Base-by-base conservation (phyloP, 129 eudicot species). In the Saposhnikovia divaricata region DNA sequence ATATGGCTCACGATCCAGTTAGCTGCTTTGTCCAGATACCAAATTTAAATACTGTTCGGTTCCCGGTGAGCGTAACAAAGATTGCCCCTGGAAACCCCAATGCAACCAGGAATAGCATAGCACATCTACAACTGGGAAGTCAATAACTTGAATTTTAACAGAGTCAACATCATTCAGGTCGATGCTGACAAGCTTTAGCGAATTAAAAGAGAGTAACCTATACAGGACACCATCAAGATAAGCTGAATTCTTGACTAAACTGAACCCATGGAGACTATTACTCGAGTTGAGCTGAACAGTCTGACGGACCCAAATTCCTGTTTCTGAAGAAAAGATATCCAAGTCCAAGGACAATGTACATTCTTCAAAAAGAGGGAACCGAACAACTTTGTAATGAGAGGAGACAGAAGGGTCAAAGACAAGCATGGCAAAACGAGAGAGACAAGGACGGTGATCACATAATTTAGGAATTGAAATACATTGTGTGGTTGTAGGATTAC, bases 181-280 rank as follows among this genome's bases (percentile, higher is more conserved):
- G 2, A 65, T 65, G 72, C 72, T 11, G 1, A 65, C 39, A 13
- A 65, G 72, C 72, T 65, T 65, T 12, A 0, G 72, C 2, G 72
- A 65, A 3, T 65, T 65, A 27, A 65, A 65, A 11, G 72, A 28
- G 19, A 65, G 72, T 65, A 65, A 65, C 39, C 72, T 65, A 65
- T 57, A 65, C 19, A 65, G 39, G 72, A 65, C 72, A 13, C 72
- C 72, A 65, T 11, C 39, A 65, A 65, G 72, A 65, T 65, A 65
- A 3, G 72, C 72, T 28, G 66, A 57, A 57, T 57, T 57, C 66
- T 57, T 57, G 28, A 65, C 72, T 28, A 65, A 11, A 27, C 19
- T 27, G 6, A n/a, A 27, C 16, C 72, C 72, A 4, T 11, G 1
- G 13, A 65, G 72, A 16, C 6, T 65, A 65, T 9, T 65, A 65